Conservation (phyloP, 257 asterid species). For the Scutellaria baicalensis region DNA sequence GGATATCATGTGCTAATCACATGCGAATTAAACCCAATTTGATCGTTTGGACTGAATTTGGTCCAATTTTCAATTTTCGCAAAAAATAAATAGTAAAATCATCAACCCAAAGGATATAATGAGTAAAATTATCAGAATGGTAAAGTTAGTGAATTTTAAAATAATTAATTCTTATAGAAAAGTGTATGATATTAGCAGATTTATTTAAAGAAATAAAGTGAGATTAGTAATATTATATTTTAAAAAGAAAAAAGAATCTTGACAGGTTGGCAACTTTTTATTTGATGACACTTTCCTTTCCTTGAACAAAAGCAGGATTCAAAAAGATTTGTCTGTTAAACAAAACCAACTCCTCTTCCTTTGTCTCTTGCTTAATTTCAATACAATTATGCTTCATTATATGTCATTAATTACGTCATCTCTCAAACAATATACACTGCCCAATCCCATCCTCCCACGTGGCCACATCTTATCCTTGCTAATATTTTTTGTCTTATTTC, state of each 20-base stretch:
- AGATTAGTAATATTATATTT: not conserved
- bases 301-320: not conserved
- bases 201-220: not conserved
- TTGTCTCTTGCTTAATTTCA: constrained; percentile 5
- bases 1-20: too few relatives aligned
- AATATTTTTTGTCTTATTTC: not conserved
- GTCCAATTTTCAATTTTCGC: too few relatives aligned
- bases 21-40: too few relatives aligned
- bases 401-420: constrained; percentile 30
- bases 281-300: not conserved
- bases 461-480: constrained; percentile 18
- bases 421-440: constrained; percentile 20
- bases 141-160: too few relatives aligned
- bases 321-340: constrained; percentile 4
- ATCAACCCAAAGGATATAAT: too few relatives aligned
- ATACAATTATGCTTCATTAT: constrained; percentile 2
- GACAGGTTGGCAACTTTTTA: not conserved
- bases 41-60: too few relatives aligned
- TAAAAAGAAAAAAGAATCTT: not conserved
- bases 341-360: constrained; percentile 1
- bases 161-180: too few relatives aligned
- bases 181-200: too few relatives aligned
- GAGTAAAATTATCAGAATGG: too few relatives aligned
- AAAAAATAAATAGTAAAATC: too few relatives aligned
- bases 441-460: constrained; percentile 19